phyloP scores from a whole-genome alignment of 2,329 filamentous ascomycete species.

The Ophiostoma piceae region DNA sequence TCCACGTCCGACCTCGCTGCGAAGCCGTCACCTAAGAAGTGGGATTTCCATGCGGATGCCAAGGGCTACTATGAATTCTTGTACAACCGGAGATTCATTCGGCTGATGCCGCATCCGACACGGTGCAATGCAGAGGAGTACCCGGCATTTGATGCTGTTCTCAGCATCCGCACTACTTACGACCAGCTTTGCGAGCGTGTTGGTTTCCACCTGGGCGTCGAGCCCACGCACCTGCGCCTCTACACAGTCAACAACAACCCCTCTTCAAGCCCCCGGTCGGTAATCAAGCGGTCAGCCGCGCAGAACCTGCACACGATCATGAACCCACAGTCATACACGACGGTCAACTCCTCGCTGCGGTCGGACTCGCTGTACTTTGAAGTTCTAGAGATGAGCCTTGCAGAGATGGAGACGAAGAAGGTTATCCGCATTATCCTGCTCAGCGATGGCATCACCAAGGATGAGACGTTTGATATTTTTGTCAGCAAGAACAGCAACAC shows the following conservation, averaged over 20 bases:
- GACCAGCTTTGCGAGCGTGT: slow-evolving; percentile 82
- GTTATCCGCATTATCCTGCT: slow-evolving; percentile 76
- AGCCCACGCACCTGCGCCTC: slow-evolving; percentile 84
- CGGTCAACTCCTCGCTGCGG: slow-evolving; percentile 64
- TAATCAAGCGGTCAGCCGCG: slow-evolving; percentile 67
- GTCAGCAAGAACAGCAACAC: slow-evolving; percentile 82
- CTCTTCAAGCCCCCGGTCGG: slow-evolving; percentile 69
- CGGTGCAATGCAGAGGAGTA: slow-evolving; percentile 54
- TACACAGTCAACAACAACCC: slow-evolving; percentile 70
- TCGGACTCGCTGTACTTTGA: slow-evolving; percentile 84
- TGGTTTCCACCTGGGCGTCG: slow-evolving; percentile 67
- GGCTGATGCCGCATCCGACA: slow-evolving; percentile 64
- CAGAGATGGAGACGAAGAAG: slow-evolving; percentile 91
- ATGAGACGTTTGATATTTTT: slow-evolving; percentile 75
- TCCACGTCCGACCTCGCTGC: slow-evolving; percentile 32
- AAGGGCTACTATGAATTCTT: slow-evolving; percentile 91
- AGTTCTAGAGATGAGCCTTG: slow-evolving; percentile 86
- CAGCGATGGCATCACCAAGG: slow-evolving; percentile 85
- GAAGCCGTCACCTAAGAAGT: slow-evolving; percentile 36
- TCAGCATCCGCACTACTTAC: slow-evolving; percentile 86
- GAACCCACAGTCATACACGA: slow-evolving; percentile 64
- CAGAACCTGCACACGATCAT: slow-evolving; percentile 76
- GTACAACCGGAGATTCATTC: slow-evolving; percentile 72
- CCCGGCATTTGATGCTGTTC: slow-evolving; percentile 65
- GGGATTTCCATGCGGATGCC: slow-evolving; percentile 62